Conservation (phyloP, 306 rosid species). For the Cucurbita ficifolia region DNA sequence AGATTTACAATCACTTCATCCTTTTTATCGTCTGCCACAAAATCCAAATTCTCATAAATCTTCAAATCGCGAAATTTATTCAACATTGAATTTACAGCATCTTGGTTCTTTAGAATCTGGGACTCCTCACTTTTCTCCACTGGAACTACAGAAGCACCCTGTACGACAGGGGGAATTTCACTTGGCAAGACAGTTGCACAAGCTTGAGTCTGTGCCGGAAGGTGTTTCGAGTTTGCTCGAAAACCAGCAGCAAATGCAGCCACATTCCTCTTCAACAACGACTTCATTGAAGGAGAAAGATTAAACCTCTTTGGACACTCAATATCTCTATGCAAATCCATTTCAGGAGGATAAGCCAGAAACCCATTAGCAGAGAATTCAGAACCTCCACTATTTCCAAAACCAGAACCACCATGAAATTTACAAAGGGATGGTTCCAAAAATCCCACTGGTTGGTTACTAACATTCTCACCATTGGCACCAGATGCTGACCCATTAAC, state of each 20-base stretch:
- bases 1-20: slow-evolving; percentile 66
- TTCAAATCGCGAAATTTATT: slow-evolving; percentile 77
- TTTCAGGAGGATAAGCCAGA: slow-evolving; percentile 38
- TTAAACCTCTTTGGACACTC: slow-evolving; percentile 87
- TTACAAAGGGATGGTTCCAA: slow-evolving; percentile 45
- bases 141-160: slow-evolving; percentile 29
- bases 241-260: slow-evolving; percentile 91
- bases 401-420: slow-evolving; percentile 95
- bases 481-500: slow-evolving; percentile 14
- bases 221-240: slow-evolving; percentile 61
- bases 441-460: slow-evolving; percentile 33
- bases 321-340: slow-evolving; percentile 45
- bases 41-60: slow-evolving; percentile 68
- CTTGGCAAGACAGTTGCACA: slow-evolving; percentile 13
- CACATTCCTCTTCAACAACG: slow-evolving; percentile 69
- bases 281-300: slow-evolving; percentile 81
- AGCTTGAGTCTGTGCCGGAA: slow-evolving; percentile 23
- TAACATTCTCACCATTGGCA: slow-evolving; percentile 23
- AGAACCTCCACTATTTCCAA: slow-evolving; percentile 51
- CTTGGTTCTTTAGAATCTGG: slow-evolving; percentile 38
- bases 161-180: slow-evolving; percentile 29
- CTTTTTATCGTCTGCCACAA: slow-evolving; percentile 74
- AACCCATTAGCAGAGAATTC: slow-evolving; percentile 46
- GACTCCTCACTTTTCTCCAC: slow-evolving; percentile 35
- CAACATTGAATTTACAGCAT: slow-evolving; percentile 55